These are phyloP conservation scores for Diaporthe sp. DNA, from an alignment of 2,329 filamentous ascomycete species.

Conservation along the genomic window DNA sequence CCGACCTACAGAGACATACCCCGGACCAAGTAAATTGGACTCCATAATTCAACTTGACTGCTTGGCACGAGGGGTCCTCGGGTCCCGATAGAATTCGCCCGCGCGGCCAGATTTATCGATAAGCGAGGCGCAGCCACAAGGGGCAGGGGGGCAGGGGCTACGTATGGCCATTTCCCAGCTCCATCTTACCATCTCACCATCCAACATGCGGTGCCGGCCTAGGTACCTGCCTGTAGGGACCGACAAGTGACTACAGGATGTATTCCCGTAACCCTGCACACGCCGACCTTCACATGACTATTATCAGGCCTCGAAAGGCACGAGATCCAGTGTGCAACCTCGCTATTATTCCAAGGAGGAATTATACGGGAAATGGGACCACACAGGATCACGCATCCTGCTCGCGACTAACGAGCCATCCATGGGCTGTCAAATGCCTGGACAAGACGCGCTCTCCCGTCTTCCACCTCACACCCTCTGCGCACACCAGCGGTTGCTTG, in stretches of 20 bases:
- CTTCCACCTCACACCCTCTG: not conserved
- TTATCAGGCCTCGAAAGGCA: not conserved
- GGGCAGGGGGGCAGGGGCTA: slow-evolving; percentile 12
- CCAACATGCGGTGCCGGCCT: slow-evolving; percentile 11
- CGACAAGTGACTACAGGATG: not conserved
- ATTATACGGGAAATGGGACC: not conserved
- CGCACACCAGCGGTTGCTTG: not conserved
- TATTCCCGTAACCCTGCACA: not conserved
- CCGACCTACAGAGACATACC: not conserved
- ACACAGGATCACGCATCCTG: not conserved
- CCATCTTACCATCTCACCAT: slow-evolving; percentile 18
- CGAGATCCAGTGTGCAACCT: not conserved
- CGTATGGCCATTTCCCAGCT: slow-evolving; percentile 15
- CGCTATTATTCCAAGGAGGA: not conserved
- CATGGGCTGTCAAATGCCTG: not conserved
- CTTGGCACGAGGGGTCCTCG: slow-evolving; percentile 34
- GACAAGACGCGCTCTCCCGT: too few species aligned
- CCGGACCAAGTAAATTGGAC: slow-evolving; percentile 30
- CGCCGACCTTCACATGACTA: not conserved
- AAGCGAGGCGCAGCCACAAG: slow-evolving; percentile 28
- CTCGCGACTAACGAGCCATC: not conserved
- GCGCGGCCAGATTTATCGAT: slow-evolving; percentile 32
- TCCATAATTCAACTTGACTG: slow-evolving; percentile 10
- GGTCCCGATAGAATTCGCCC: slow-evolving; percentile 28
- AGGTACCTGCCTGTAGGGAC: not conserved